phyloP scores from a whole-genome alignment of 139 green algal genomes.

The Protoeuglena noctilucae region DNA sequence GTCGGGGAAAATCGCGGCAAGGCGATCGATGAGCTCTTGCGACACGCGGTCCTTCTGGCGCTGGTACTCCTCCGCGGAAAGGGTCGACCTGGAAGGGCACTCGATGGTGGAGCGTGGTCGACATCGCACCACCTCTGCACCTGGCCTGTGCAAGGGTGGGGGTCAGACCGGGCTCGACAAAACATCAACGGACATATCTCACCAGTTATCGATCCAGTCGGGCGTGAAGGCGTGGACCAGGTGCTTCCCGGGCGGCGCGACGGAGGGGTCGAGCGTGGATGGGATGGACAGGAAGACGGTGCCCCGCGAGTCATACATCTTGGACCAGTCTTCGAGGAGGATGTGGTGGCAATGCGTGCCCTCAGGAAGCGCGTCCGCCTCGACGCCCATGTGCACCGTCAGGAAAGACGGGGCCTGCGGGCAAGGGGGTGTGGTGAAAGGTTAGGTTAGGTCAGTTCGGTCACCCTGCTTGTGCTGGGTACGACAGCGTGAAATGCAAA shows the following conservation, averaged over 20 bases:
- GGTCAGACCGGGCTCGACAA: too few species aligned
- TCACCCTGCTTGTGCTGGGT: too few species aligned
- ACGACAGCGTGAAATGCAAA: too few species aligned
- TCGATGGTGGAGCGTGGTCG: too few species aligned
- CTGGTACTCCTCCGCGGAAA: constrained; percentile 32
- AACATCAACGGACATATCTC: too few species aligned
- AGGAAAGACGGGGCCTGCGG: constrained; percentile 88
- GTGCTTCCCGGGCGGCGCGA: constrained; percentile 66
- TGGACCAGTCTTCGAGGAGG: constrained; percentile 77
- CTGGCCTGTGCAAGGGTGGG: too few species aligned
- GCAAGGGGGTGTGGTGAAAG: too few species aligned
- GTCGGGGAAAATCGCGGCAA: constrained; percentile 71
- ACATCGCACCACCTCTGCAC: too few species aligned
- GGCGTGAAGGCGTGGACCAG: constrained; percentile 88
- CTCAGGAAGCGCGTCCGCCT: constrained; percentile 41
- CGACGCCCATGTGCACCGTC: constrained; percentile 76
- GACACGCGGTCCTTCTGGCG: constrained; percentile 61
- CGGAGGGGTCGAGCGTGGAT: constrained; percentile 67
- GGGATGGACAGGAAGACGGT: constrained; percentile 91
- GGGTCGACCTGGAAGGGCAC: too few species aligned
- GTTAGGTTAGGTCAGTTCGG: too few species aligned
- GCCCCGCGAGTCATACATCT: constrained; percentile 60
- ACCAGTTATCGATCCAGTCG: constrained; percentile 83
- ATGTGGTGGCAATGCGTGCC: constrained; percentile 78
- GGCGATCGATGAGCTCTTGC: constrained; percentile 43